Base-by-base conservation (phyloP, 2,329 filamentous ascomycete species). In the Fusarium humuli region DNA sequence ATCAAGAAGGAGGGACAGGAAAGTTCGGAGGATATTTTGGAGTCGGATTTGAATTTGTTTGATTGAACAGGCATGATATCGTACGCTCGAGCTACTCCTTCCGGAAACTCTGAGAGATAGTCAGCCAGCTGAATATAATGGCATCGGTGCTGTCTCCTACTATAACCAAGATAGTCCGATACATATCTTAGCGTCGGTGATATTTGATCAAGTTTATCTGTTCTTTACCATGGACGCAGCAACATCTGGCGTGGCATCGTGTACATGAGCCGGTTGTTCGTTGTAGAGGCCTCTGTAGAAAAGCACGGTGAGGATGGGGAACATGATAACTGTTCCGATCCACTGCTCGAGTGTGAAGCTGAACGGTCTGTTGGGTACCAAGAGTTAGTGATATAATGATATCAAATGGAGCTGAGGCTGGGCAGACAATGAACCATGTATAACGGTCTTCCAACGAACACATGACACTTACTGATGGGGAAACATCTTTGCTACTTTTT, bases 21-120 rank as follows among this genome's bases (percentile, higher is more conserved):
- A 2, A 27, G 23, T 5, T 59, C 30, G 3, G n/a, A 18, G 0
- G 12, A 50, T 23, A 18, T 58, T 4, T 47, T 27, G 2, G 25
- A 40, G 5, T 58, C 50, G 7, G n/a, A 47, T 14, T 23, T 65
- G 30, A 47, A 30, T 25, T 22, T 58, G 14, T 58, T 65, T 23
- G 32, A 52, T 2, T 65, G 5, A n/a, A 13, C 10, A n/a, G 34
- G 34, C 6, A 37, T 10, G 16, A 18, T 7, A 6, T 37, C 34
- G 18, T n/a, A n/a, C 3, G 34, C 34, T 37, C 1, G 34, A 37
- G 34, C 16, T 37, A 37, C 10, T n/a, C 5, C 9, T 7, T 37
- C 3, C 34, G 8, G 7, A 8, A n/a, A 37, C 9, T 37, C 34
- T 37, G 18, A 37, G 34, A 37, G 18, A 37, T 4, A 7, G 34